A percentile compares a stretch with the other conserved stretches of the same genome.
phyloP scores from a whole-genome alignment of 495 filamentous ascomycete genomes.

The Aspergillus panamensis region DNA sequence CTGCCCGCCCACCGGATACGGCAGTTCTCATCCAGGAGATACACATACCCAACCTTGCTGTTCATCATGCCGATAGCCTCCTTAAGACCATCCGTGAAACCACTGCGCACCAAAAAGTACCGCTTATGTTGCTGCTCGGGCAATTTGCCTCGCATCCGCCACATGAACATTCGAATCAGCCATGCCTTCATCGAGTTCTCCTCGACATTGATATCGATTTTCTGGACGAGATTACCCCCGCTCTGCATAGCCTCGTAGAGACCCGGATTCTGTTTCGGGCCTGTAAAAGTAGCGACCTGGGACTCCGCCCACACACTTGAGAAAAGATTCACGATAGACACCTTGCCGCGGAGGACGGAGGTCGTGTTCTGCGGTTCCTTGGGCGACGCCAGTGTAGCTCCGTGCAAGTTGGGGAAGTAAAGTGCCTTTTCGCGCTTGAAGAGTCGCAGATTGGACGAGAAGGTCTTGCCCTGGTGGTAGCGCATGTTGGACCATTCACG shows the following conservation, averaged over 20 bases:
- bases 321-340: slow-evolving; percentile 77
- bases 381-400: slow-evolving; percentile 61
- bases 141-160: slow-evolving; percentile 53
- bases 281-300: slow-evolving; percentile 71
- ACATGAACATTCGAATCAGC: slow-evolving; percentile 68
- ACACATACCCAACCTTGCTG: slow-evolving; percentile 88
- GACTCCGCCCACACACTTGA: slow-evolving; percentile 78
- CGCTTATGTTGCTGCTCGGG: slow-evolving; percentile 58
- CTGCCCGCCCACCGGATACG: slow-evolving; percentile 94
- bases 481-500: slow-evolving; percentile 84
- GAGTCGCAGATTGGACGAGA: slow-evolving; percentile 68
- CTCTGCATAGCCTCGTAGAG: slow-evolving; percentile 53
- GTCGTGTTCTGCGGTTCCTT: slow-evolving; percentile 64
- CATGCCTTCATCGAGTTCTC: slow-evolving; percentile 71
- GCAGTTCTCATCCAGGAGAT: slow-evolving; percentile 81
- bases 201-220: slow-evolving; percentile 83
- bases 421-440: slow-evolving; percentile 74
- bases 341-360: slow-evolving; percentile 59
- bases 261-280: slow-evolving; percentile 58
- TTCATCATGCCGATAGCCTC: slow-evolving; percentile 81
- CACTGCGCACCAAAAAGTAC: slow-evolving; percentile 82
- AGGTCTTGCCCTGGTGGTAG: slow-evolving; percentile 82
- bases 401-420: slow-evolving; percentile 90
- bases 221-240: slow-evolving; percentile 50
- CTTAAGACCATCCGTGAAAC: slow-evolving; percentile 67